These are phyloP conservation scores for Trametes cingulata DNA, from an alignment of 768 basidiomycete species.

Conservation along the genomic window DNA sequence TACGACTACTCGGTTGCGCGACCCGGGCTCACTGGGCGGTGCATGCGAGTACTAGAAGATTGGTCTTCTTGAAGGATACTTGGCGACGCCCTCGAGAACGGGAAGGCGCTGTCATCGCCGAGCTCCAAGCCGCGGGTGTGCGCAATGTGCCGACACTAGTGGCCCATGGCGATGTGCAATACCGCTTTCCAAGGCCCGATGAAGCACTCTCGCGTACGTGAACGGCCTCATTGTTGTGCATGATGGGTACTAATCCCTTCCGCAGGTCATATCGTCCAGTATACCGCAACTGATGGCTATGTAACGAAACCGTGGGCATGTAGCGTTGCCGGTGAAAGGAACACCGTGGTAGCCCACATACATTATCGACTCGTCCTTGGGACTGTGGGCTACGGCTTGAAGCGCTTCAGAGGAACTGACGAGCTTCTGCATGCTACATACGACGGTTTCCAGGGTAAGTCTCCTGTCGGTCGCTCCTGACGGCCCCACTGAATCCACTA, in stretches of 20 bases:
- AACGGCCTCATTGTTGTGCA: too few species aligned
- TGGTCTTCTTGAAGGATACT: not conserved
- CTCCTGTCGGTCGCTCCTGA: too few species aligned
- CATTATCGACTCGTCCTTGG: not conserved
- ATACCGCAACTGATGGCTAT: too few species aligned
- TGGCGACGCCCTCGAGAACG: not conserved
- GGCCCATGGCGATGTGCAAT: not conserved
- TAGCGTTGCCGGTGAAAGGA: too few species aligned
- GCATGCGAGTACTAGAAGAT: not conserved
- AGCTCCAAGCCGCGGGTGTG: not conserved
- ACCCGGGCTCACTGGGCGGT: conserved; percentile 18
- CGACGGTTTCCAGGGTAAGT: not conserved
- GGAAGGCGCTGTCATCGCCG: not conserved
- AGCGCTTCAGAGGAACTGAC: not conserved
- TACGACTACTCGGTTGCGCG: not conserved
- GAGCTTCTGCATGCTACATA: not conserved
- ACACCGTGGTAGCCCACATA: too few species aligned
- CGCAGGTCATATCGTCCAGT: too few species aligned
- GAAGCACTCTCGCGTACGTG: not conserved
- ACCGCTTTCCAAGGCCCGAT: not conserved
- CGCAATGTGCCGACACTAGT: not conserved
- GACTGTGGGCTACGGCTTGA: conserved; percentile 5
- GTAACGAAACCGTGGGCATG: too few species aligned
- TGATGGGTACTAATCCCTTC: too few species aligned
- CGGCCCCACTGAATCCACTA: too few species aligned